Evolutionary conservation across 73 alveolate species (phyloP), one percentile per base, ranked within the genome.

Genomic region (Paramecium bursaria): DNA sequence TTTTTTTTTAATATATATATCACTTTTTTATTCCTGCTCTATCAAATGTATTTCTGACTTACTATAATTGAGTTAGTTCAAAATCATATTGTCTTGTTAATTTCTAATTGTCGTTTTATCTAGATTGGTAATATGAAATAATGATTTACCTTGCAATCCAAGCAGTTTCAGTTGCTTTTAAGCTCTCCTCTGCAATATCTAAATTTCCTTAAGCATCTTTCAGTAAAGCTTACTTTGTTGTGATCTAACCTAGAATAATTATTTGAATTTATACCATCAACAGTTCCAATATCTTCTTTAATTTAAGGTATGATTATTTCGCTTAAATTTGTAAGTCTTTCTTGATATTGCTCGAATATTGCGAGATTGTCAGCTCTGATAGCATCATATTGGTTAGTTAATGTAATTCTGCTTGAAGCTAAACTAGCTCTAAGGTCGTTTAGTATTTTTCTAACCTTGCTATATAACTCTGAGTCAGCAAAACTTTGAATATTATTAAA

Each of bases 11-110:
- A 7, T 39, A 39, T 5, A n/a, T n/a, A n/a, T n/a, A 57, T 57
- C 49, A 27, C 33, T 30, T 30, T 30, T 57, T 57, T 27, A 57
- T 57, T 10, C 76, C 76, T 57, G 76, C 76, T 11, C 76, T 30
- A 27, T 23, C 76, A 57, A 57, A 57, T 30, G 51, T 57, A 2
- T 23, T 30, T 30, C 33, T 57, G 30, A 57, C 76, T 57, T 57
- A 57, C 33, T 57, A 31, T 19, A 57, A 30, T 3, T 30, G 76
- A 30, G 49, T 30, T 57, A 57, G 19, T 30, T 57, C 76, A 26
- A 11, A 30, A 27, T 57, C 76, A 57, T 57, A 57, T 27, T 57
- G 19, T 30, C 33, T 30, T 23, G 33, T 31, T 57, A 57, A 57
- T 29, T 57, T 57, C 27, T 11, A 7, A 39, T 39, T 39, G 14